Base-by-base conservation (phyloP, 192 early-diverging fungal species). In the Coemansia sp. region DNA sequence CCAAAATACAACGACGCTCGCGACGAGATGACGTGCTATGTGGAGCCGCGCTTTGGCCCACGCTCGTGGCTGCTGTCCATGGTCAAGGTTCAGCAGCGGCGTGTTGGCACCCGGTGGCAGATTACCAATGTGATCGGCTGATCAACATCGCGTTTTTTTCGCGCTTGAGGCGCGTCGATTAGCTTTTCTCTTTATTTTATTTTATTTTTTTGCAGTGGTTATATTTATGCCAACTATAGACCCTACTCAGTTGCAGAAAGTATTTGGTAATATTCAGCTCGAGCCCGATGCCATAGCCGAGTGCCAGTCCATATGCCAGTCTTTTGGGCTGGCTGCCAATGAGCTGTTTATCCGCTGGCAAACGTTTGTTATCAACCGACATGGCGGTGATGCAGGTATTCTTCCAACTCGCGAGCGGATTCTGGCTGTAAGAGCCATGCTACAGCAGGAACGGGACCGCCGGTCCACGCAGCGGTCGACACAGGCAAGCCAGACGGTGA, bases 1-100 rank as follows among this genome's bases (percentile, higher is more conserved):
- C 88, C 90, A 23, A 81, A 82, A 57, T 94, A 87, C 70, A 82
- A 82, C 56, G 84, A 84, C 37, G 76, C 78, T 41, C 80, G 72
- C 42, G 72, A 76, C 43, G 68, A 68, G 16, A 84, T 80, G 62
- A 57, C 65, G 3, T 80, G 78, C 45, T 78, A 82, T 56, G 84
- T 87, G n/a, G 72, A 79, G 42, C 85, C 86, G 16, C 81, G 77
- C 46, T 89, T 87, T 63, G 87, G 87, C 2, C 87, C 86, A 14
- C 83, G 83, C 49, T 75, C 81, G 31, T 89, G 87, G 87, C 82
- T 79, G 58, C 66, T 89, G 47, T 77, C 87, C 3, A 81, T 81
- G 40, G 73, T 89, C 42, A 80, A 86, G 67, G 84, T 84, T 14
- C 80, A 82, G 56, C 80, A 87, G 68, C 68, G 56, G 41, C 62